These are phyloP conservation scores for Metarhizium humberi DNA, from an alignment of 2,329 filamentous ascomycete species.

Conservation along the genomic window DNA sequence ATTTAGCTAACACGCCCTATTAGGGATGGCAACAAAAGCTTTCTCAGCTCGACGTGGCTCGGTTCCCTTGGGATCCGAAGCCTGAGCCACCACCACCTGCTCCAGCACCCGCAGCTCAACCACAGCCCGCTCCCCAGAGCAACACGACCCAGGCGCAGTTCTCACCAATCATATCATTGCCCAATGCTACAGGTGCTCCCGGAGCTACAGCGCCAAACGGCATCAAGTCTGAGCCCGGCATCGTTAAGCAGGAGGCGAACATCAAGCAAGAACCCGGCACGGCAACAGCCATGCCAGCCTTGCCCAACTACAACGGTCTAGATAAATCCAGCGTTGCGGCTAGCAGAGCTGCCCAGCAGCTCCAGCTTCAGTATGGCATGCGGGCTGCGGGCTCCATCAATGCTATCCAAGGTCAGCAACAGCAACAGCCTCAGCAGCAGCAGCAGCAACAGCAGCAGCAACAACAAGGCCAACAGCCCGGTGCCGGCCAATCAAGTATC, in stretches of 20 bases:
- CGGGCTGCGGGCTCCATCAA: slow-evolving; percentile 59
- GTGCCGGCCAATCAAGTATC: slow-evolving; percentile 11
- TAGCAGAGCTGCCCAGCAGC: slow-evolving; percentile 45
- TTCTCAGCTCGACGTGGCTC: slow-evolving; percentile 71
- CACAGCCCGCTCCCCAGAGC: slow-evolving; percentile 13
- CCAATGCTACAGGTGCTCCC: slow-evolving; percentile 17
- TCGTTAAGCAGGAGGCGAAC: slow-evolving; percentile 39
- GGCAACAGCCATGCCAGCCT: slow-evolving; percentile 20
- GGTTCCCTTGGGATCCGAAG: slow-evolving; percentile 92
- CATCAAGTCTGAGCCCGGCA: slow-evolving; percentile 32
- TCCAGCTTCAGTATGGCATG: slow-evolving; percentile 51
- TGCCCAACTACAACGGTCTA: slow-evolving; percentile 22
- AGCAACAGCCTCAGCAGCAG: slow-evolving; percentile 18
- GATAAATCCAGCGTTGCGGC: slow-evolving; percentile 35
- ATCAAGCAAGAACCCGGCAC: slow-evolving; percentile 35
- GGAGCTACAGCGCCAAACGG: slow-evolving; percentile 23
- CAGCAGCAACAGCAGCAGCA: slow-evolving; percentile 16
- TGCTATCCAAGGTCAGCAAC: slow-evolving; percentile 40
- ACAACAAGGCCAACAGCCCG: slow-evolving; percentile 15
- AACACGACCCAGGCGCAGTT: slow-evolving; percentile 21
- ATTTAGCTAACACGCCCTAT: slow-evolving; percentile 7
- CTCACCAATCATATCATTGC: slow-evolving; percentile 21
- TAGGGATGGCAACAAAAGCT: slow-evolving; percentile 94
- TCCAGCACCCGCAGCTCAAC: slow-evolving; percentile 20
- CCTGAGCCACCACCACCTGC: slow-evolving; percentile 45